Evolutionary conservation across 2,329 filamentous ascomycete genomes (phyloP).

Genomic region (Penicillium sp.): DNA sequence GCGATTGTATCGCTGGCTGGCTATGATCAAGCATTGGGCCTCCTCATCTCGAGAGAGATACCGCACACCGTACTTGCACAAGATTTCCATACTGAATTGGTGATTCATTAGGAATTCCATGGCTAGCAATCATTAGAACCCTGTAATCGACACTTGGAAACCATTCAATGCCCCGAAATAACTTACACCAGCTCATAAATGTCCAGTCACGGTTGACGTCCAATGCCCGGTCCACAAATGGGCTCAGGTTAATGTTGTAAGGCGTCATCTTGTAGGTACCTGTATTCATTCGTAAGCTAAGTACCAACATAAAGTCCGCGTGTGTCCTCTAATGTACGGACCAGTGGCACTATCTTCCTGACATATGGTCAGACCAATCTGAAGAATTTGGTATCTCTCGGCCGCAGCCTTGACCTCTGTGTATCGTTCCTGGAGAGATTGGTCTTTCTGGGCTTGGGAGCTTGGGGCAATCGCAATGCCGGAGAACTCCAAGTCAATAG

Average conservation of each 20-base stretch:
- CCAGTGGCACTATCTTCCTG: conserved; percentile 52
- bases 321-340: background rate
- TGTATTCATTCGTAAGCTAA: conserved; percentile 14
- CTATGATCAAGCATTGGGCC: conserved; percentile 45
- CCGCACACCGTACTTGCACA: conserved; percentile 59
- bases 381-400: conserved; percentile 63
- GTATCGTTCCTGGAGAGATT: conserved; percentile 62
- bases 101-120: conserved; percentile 61
- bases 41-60: conserved; percentile 65
- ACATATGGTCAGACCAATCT: conserved; percentile 68
- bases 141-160: background rate
- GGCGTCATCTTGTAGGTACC: conserved; percentile 59
- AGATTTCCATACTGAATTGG: conserved; percentile 58
- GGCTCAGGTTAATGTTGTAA: conserved; percentile 65
- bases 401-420: conserved; percentile 61
- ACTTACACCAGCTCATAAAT: conserved; percentile 55
- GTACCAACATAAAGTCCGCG: background rate
- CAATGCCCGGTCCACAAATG: conserved; percentile 53
- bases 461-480: conserved; percentile 55
- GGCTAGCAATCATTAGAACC: conserved; percentile 38
- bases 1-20: conserved; percentile 43
- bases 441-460: conserved; percentile 41
- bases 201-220: conserved; percentile 62
- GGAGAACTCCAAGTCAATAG: conserved; percentile 67
- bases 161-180: background rate